These are phyloP conservation scores for Hyphochytrium catenoides DNA, from an alignment of 352 stramenopile genomes.

Conservation along the genomic window DNA sequence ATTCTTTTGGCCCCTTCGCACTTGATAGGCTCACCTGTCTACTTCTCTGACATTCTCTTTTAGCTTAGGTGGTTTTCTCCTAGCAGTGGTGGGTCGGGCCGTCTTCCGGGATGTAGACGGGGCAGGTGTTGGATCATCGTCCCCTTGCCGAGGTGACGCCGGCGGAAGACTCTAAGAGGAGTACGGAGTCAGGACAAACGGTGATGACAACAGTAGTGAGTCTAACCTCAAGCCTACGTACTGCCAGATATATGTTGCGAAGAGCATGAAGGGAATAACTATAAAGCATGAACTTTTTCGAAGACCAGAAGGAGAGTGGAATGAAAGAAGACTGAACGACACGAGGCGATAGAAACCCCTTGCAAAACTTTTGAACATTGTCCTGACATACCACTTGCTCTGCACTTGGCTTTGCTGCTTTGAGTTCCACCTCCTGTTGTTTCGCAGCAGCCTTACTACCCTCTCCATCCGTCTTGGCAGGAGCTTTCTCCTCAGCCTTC, in stretches of 20 bases:
- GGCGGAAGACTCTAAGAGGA: too few relatives aligned
- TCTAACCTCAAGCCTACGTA: neutral
- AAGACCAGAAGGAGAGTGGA: neutral
- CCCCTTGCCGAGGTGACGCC: neutral
- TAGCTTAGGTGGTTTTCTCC: constrained; percentile 52
- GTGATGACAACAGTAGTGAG: constrained; percentile 1
- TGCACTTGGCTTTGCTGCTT: too few relatives aligned
- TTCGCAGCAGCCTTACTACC: too few relatives aligned
- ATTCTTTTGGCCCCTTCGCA: too few relatives aligned
- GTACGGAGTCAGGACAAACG: too few relatives aligned
- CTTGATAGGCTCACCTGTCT: too few relatives aligned
- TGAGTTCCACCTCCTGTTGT: too few relatives aligned
- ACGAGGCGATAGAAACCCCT: too few relatives aligned
- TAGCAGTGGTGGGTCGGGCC: constrained; percentile 48
- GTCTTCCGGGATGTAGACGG: constrained; percentile 11
- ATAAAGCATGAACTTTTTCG: constrained; percentile 1
- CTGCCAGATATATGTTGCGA: neutral
- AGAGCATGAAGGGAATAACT: neutral
- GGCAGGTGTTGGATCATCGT: neutral
- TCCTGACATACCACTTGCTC: too few relatives aligned
- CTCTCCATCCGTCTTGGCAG: too few relatives aligned
- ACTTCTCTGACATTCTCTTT: constrained; percentile 62
- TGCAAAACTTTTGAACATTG: too few relatives aligned
- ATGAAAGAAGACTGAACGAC: constrained; percentile 1
- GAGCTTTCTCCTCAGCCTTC: too few relatives aligned